Evolutionary conservation across 2,329 filamentous ascomycete species (phyloP).

Genomic region (Aureobasidium sp.): DNA sequence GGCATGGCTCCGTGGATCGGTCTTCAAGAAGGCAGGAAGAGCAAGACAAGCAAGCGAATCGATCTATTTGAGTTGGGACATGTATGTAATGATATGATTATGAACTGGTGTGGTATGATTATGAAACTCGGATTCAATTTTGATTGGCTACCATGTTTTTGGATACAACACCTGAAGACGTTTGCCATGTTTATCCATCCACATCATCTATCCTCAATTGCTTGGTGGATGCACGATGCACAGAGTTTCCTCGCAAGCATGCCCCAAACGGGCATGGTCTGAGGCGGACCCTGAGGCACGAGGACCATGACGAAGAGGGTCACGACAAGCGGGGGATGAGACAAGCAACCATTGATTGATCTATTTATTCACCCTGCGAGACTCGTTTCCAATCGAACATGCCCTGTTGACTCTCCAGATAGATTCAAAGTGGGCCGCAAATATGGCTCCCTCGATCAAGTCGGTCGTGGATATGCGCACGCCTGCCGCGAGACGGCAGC

Average conservation of each 20-base stretch:
- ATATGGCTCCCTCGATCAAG: neutral
- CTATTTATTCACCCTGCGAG: no score
- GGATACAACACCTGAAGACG: no score
- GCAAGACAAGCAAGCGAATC: neutral
- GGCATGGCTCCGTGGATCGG: neutral
- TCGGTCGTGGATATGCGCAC: neutral
- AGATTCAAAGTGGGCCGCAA: neutral
- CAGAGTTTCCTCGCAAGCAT: constrained; percentile 14
- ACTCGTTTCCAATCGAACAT: neutral
- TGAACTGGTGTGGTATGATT: neutral
- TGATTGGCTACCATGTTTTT: neutral
- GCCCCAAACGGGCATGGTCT: neutral
- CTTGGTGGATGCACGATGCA: no score
- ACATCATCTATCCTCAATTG: no score
- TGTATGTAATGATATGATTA: constrained; percentile 10
- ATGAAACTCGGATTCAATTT: neutral
- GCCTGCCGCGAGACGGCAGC: constrained; percentile 8
- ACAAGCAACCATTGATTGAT: no score
- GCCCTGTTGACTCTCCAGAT: neutral
- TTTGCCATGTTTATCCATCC: no score
- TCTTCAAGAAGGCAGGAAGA: neutral
- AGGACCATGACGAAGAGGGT: constrained; percentile 10
- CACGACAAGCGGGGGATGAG: neutral
- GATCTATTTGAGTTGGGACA: neutral
- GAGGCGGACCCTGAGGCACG: neutral